Evolutionary conservation across 139 green algal species (phyloP), one percentile per base, ranked within the genome.

Genomic region (Penium margaritaceum): DNA sequence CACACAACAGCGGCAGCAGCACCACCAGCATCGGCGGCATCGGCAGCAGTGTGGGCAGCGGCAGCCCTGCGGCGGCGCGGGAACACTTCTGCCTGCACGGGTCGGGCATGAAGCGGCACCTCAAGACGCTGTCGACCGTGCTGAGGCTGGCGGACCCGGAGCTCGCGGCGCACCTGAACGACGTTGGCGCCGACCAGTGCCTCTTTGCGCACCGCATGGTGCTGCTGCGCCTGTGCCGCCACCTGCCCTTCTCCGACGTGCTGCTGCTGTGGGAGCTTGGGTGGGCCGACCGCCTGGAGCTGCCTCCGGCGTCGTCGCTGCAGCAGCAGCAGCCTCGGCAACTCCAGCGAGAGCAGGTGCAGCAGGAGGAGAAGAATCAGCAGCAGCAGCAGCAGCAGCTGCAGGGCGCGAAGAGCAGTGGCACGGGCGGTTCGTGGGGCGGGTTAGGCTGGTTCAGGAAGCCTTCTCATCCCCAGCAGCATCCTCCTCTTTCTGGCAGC

Each of bases 81-180:
- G n/a, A n/a, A n/a, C n/a, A 92, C 79, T 92, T 95, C 74, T 43
- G 68, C 5, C 78, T 83, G 30, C 81, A 90, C 54, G 83, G 88
- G 80, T 70, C 47, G 5, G 89, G 89, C 75, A 90, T 91, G 53
- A 84, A 85, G 60, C 34, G 67, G 3, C 86, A 89, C 66, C 82
- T 92, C 43, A 33, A 41, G 15, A 43, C 51, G 32, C 67, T 94
- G 39, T 65, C 69, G 1, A 47, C 37, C 1, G 69, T 92, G 29
- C 54, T 91, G 34, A 39, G 67, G 1, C 41, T 58, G 43, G 76
- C 80, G 19, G 87, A 91, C 77, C 75, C 79, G 6, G 19, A 39
- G 5, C 79, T 85, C 24, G 60, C 47, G 33, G 35, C 21, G 34
- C 62, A 69, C 17, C 32, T 69, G 34, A n/a, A 38, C 35, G 44